Evolutionary conservation across 495 filamentous ascomycete species (phyloP).

Genomic region (Mycothermus thermophilus): DNA sequence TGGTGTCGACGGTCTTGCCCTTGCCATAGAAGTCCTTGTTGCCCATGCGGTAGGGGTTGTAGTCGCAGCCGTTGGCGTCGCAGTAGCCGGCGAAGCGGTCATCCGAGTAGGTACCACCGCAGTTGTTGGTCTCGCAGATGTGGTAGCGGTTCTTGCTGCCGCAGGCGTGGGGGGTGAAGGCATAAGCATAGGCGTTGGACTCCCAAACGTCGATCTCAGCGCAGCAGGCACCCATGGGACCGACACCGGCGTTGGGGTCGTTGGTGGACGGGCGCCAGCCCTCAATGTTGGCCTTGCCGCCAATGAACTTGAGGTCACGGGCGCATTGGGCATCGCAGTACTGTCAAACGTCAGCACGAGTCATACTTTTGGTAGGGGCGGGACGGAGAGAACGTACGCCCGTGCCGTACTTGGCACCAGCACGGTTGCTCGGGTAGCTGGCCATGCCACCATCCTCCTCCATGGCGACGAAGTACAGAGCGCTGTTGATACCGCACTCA

Average conservation of each 20-base stretch:
- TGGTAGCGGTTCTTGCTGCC: constrained; percentile 41
- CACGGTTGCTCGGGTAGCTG: constrained; percentile 39
- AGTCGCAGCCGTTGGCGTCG: constrained; percentile 62
- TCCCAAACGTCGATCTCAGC: constrained; percentile 61
- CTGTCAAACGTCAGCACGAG: constrained; percentile 9
- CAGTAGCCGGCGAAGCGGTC: constrained; percentile 46
- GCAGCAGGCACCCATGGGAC: constrained; percentile 45
- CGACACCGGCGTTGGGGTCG: constrained; percentile 40
- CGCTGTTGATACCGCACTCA: constrained; percentile 42
- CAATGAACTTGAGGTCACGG: constrained; percentile 39
- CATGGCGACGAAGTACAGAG: constrained; percentile 48
- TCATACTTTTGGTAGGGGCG: too few relatives aligned
- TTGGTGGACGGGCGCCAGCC: constrained; percentile 29
- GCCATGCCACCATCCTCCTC: constrained; percentile 40
- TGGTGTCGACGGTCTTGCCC: constrained; percentile 49
- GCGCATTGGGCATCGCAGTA: constrained; percentile 49
- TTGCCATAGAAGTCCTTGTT: constrained; percentile 49
- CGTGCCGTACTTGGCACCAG: constrained; percentile 47
- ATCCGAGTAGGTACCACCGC: constrained; percentile 40
- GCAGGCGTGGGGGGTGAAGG: constrained; percentile 57
- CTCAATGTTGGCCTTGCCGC: constrained; percentile 45
- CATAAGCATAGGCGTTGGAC: constrained; percentile 50
- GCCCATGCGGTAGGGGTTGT: constrained; percentile 62
- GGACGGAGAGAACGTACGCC: constrained; percentile 14
- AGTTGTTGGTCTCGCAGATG: constrained; percentile 38